Base-by-base conservation (phyloP, 495 filamentous ascomycete genomes). In the Penicillium flavigenum region DNA sequence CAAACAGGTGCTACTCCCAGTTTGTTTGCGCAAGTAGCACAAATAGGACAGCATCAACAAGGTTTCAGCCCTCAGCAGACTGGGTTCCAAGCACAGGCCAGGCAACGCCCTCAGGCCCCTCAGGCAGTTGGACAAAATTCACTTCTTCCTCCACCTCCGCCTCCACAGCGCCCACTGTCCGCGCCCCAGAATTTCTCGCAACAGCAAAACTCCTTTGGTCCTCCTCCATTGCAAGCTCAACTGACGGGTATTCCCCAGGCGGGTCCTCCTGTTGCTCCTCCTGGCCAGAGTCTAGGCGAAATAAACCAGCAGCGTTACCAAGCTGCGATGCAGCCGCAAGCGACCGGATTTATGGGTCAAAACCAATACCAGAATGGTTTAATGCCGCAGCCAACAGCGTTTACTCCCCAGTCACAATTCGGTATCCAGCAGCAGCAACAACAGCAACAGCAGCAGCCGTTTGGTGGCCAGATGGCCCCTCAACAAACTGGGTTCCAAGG, bases 181-280 rank as follows among this genome's bases (percentile, higher is more conserved):
- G 95, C 93, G 10, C 94, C 94, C 22, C 90, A 93, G 67, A 88
- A 91, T 34, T 85, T 85, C 51, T 70, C 76, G 41, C 89, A 89
- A 61, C 85, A 86, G 55, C 85, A 85, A 48, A 92, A 78, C 68
- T 79, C 79, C 3, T 93, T 96, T 65, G 82, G 83, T 8, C 74
- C 87, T 29, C 86, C 89, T 47, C 83, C 88, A 16, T 71, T 97
- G 61, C 89, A 94, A 63, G 88, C 92, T 24, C 91, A 96, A 68
- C 79, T 92, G 66, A 98, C 94, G 0, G 94, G 94, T 9, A 76
- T 84, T 48, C 75, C 77, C 55, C 71, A 73, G 32, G 69, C 66
- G 19, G 74, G 77, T 8, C 64, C 77, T 19, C 82, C 79, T 47
- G 69, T 90, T 42, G 86, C 87, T 20, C 83, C 87, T 22, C 85